Base-by-base conservation (phyloP, 2,329 filamentous ascomycete species). In the Sporothrix phasma region DNA sequence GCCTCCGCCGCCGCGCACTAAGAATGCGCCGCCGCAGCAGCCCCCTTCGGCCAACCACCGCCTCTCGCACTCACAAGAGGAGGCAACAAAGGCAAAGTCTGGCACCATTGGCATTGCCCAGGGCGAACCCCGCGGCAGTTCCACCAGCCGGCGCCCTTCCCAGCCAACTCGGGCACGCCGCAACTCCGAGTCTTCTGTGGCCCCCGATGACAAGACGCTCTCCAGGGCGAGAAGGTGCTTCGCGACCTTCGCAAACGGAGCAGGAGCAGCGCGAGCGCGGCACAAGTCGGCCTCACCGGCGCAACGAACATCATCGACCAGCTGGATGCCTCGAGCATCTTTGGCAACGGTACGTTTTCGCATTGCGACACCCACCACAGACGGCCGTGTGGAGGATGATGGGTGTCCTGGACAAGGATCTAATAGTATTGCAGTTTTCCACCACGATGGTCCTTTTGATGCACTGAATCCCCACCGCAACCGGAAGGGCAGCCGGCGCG, bases 381-480 rank as follows among this genome's bases (percentile, higher is more conserved):
- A 22, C 5, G 5, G 39, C 3, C 3, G 34, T 10, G 15, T 37
- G 34, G 17, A n/a, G 5, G 4, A 17, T 6, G 6, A 24, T 17
- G 45, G 5, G 5, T 13, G 3, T 15, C 2, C 4, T 7, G 1
- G 19, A 37, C 11, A 13, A 47, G 45, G 19, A 43, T n/a, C 60
- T 63, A 59, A 67, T 66, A 64, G 66, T 4, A 39, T 24, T 41
- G 26, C 71, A 96, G 92, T 96, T 69, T 96, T 97, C 76, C 94
- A 99, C 72, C 94, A 99, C 72, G 94, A 97, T 72, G 94, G 94
- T 0, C 94, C 94, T 4, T 99, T 97, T 71, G 94, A 99, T 75
- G 94, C 94, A 22, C 90, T 94, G 74, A 96, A 96, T 74, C 92
- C 94, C 4, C 89, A 96, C 74, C 90, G 94, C 68, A 99, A 97